These are phyloP conservation scores for Dryadomyces quercus-mongolicae DNA, from an alignment of 2,329 filamentous ascomycete genomes.

Conservation along the genomic window DNA sequence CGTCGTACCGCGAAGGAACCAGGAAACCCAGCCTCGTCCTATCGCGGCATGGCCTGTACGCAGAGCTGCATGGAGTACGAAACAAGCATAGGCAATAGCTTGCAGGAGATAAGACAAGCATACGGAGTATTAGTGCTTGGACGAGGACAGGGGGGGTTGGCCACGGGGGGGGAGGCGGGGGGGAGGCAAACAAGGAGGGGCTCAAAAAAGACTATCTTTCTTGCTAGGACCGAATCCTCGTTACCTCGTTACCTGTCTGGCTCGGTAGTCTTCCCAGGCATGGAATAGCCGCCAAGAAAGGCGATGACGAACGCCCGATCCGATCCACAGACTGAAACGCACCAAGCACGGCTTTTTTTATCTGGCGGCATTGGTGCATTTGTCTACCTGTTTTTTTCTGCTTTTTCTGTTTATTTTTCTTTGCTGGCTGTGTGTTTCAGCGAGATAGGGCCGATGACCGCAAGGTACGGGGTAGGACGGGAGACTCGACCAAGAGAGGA, in stretches of 20 bases:
- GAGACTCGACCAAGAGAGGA: too few relatives aligned
- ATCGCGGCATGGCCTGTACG: too few relatives aligned
- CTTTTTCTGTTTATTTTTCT: background rate
- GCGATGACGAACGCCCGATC: background rate
- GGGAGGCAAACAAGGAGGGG: too few relatives aligned
- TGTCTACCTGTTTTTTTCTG: background rate
- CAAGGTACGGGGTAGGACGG: too few relatives aligned
- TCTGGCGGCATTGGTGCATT: too few relatives aligned
- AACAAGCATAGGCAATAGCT: background rate
- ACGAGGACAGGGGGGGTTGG: too few relatives aligned
- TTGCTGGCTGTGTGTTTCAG: background rate
- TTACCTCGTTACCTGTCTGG: background rate
- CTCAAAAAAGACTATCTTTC: too few relatives aligned
- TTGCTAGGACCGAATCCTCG: background rate
- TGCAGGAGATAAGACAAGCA: background rate
- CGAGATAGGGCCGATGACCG: too few relatives aligned
- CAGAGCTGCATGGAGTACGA: background rate
- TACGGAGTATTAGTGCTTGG: background rate
- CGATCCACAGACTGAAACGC: background rate
- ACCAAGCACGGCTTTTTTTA: too few relatives aligned
- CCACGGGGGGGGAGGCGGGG: too few relatives aligned
- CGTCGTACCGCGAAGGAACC: too few relatives aligned
- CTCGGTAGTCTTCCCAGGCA: background rate
- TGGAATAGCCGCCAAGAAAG: background rate
- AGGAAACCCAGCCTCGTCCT: too few relatives aligned